These are phyloP conservation scores for Candida ficus DNA, from an alignment of 805 yeast species.

Conservation along the genomic window DNA sequence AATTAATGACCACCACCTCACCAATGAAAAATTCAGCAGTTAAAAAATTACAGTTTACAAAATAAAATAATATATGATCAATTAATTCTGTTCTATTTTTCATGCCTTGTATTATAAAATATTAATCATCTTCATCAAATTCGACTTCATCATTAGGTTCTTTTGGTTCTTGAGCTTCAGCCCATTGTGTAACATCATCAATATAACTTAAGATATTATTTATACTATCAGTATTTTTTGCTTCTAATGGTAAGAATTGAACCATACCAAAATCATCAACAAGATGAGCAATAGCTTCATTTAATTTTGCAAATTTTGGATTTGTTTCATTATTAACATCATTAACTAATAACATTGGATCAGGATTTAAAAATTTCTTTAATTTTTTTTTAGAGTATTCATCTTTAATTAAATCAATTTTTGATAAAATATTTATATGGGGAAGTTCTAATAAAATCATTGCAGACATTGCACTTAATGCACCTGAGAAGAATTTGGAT, in stretches of 20 bases:
- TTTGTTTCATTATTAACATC: constrained; percentile 46
- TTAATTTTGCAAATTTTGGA: constrained; percentile 65
- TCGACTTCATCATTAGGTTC: constrained; percentile 81
- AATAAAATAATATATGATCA: too few relatives aligned
- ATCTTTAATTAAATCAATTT: constrained; percentile 79
- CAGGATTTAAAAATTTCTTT: constrained; percentile 86
- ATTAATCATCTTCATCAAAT: constrained; percentile 47
- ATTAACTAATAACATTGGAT: constrained; percentile 65
- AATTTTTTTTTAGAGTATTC: constrained; percentile 70
- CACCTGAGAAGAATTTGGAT: constrained; percentile 92
- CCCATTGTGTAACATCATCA: constrained; percentile 98
- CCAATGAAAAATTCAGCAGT: too few relatives aligned
- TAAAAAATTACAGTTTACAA: too few relatives aligned
- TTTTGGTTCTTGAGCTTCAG: constrained; percentile 93
- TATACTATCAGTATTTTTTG: constrained; percentile 69
- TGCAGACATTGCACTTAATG: constrained; percentile 95
- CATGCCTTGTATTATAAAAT: background rate
- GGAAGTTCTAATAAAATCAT: constrained; percentile 95
- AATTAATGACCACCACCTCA: too few relatives aligned
- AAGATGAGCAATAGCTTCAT: constrained; percentile 77
- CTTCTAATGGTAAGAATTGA: constrained; percentile 86
- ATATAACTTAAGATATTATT: constrained; percentile 83
- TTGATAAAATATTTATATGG: constrained; percentile 85
- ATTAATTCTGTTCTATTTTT: background rate
- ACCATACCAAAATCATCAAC: constrained; percentile 99